phyloP scores from a whole-genome alignment of 2,329 filamentous ascomycete genomes.

The Aspergillus udagawae region DNA sequence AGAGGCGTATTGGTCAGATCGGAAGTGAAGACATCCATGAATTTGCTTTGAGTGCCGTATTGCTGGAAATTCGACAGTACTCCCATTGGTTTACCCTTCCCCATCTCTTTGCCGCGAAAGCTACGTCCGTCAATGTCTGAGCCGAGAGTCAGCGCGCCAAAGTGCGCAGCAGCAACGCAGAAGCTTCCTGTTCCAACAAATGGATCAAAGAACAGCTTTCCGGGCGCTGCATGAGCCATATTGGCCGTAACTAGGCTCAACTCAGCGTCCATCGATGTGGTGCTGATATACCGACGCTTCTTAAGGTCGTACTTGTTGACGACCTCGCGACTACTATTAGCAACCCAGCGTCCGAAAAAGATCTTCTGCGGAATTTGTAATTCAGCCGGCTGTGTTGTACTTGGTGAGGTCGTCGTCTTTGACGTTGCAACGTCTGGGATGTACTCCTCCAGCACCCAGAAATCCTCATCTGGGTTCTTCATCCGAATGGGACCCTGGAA shows the following conservation, averaged over 20 bases:
- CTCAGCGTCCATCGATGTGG: conserved; percentile 96
- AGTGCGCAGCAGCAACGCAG: conserved; percentile 82
- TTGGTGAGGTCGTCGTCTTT: conserved; percentile 2
- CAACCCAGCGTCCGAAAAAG: conserved; percentile 71
- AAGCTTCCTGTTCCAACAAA: conserved; percentile 96
- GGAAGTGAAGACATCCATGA: conserved; percentile 76
- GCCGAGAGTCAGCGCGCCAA: conserved; percentile 77
- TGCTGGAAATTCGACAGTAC: conserved; percentile 75
- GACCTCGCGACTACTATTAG: conserved; percentile 61
- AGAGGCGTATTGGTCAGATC: conserved; percentile 88
- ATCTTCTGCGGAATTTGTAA: conserved; percentile 56
- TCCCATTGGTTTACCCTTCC: conserved; percentile 41
- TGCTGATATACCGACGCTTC: conserved; percentile 88
- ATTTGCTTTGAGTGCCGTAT: conserved; percentile 63
- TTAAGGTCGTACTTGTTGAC: conserved; percentile 80
- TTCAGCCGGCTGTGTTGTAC: conserved; percentile 35
- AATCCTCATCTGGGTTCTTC: conserved; percentile 67
- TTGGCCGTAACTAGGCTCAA: conserved; percentile 89
- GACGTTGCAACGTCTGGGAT: conserved; percentile 41
- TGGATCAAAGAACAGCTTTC: conserved; percentile 87
- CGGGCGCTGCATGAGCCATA: conserved; percentile 74
- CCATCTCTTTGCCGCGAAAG: conserved; percentile 63
- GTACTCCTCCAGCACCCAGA: conserved; percentile 82
- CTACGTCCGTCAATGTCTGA: conserved; percentile 92
- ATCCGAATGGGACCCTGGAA: conserved; percentile 77